phyloP scores from a whole-genome alignment of 768 basidiomycete species.

The Tricholoma terreum region DNA sequence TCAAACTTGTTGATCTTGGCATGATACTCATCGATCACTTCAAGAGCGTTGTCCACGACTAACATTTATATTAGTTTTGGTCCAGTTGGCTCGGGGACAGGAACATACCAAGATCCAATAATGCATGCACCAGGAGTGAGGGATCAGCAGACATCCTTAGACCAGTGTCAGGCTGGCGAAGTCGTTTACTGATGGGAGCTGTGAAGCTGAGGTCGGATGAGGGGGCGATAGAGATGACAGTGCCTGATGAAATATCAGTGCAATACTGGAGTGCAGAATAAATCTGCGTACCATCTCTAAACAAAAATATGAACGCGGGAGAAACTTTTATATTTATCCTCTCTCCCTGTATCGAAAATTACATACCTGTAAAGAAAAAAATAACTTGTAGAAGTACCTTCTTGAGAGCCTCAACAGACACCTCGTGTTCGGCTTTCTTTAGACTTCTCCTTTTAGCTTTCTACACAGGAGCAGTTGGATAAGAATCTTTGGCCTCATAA shows the following conservation, averaged over 20 bases:
- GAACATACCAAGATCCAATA: conserved; percentile 56
- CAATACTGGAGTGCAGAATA: background rate
- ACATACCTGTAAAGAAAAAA: background rate
- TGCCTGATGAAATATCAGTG: conserved; percentile 31
- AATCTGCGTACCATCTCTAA: conserved; percentile 48
- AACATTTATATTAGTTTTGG: background rate
- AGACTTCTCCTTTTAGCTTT: conserved; percentile 9
- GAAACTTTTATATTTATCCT: conserved; percentile 54
- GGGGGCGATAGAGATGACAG: conserved; percentile 57
- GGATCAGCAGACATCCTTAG: conserved; percentile 63
- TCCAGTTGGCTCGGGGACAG: background rate
- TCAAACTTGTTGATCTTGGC: conserved; percentile 61
- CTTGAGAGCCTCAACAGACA: conserved; percentile 18
- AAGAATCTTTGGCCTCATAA: background rate
- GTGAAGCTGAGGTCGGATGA: conserved; percentile 45
- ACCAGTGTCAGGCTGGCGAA: conserved; percentile 56
- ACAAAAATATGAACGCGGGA: conserved; percentile 64
- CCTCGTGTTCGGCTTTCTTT: conserved; percentile 10
- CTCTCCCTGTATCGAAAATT: conserved; percentile 31
- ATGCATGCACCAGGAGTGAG: conserved; percentile 63
- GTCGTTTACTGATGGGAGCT: conserved; percentile 52
- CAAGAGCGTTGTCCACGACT: conserved; percentile 69
- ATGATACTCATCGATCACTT: conserved; percentile 69
- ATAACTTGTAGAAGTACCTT: conserved; percentile 6
- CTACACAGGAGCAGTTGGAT: conserved; percentile 1